A percentile compares a stretch with the other conserved stretches of the same genome.
phyloP scores from a whole-genome alignment of 495 filamentous ascomycete species.

The Hyaloscypha finlandica region DNA sequence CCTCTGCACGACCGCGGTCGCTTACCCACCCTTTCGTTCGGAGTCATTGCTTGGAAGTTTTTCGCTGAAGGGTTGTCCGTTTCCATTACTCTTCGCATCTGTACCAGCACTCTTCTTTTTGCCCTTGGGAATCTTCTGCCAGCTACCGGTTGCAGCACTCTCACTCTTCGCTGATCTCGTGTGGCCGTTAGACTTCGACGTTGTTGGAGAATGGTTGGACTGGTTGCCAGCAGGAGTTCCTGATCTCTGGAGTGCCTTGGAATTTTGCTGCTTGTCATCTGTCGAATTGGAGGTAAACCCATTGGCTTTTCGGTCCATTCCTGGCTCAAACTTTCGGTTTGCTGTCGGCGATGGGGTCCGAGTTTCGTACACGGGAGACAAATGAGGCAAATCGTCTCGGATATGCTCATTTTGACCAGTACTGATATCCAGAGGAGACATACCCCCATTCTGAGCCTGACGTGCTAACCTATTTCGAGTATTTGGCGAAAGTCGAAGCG shows the following conservation, averaged over 20 bases:
- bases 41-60: slow-evolving; percentile 50
- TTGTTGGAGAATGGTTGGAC: slow-evolving; percentile 31
- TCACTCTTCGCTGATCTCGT: slow-evolving; percentile 51
- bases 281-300: background rate
- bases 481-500: slow-evolving; percentile 29
- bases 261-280: slow-evolving; percentile 6
- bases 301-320: slow-evolving; percentile 11
- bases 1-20: background rate
- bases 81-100: slow-evolving; percentile 39
- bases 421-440: slow-evolving; percentile 34
- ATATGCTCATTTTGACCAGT: slow-evolving; percentile 23
- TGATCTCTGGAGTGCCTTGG: slow-evolving; percentile 4
- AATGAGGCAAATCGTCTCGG: slow-evolving; percentile 37
- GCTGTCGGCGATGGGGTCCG: slow-evolving; percentile 50
- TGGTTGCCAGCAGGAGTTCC: slow-evolving; percentile 18
- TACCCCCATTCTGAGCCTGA: slow-evolving; percentile 30
- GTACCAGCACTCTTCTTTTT: slow-evolving; percentile 46
- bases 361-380: slow-evolving; percentile 58
- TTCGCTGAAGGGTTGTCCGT: slow-evolving; percentile 44
- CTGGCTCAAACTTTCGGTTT: slow-evolving; percentile 29
- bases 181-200: slow-evolving; percentile 42
- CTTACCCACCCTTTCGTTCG: slow-evolving; percentile 55
- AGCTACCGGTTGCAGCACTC: slow-evolving; percentile 40
- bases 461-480: slow-evolving; percentile 24
- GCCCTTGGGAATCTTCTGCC: slow-evolving; percentile 48